Conservation (phyloP, 129 eudicot species). For the Pulicaria dysenterica region DNA sequence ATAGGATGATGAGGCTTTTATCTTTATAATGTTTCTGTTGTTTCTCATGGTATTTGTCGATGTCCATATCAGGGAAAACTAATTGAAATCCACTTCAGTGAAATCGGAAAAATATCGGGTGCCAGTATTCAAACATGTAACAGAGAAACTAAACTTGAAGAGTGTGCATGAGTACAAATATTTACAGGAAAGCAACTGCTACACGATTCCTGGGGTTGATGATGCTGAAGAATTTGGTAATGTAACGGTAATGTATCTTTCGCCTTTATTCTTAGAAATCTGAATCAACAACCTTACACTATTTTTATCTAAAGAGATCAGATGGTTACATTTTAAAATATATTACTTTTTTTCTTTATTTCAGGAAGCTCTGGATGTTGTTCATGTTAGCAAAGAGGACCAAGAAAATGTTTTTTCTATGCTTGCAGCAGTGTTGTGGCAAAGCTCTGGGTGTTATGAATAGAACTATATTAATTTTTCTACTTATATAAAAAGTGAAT, state of each 20-base stretch:
- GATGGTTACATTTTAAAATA: background rate
- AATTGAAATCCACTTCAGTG: conserved; percentile 90
- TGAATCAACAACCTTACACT: background rate
- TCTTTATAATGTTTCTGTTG: background rate
- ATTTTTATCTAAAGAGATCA: background rate
- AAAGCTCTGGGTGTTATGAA: no score
- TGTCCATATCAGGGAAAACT: conserved; percentile 69
- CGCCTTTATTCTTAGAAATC: background rate
- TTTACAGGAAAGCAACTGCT: conserved; percentile 79
- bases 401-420: conserved; percentile 82
- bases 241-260: conserved; percentile 55
- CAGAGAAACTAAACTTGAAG: conserved; percentile 81
- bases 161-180: conserved; percentile 63
- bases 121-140: conserved; percentile 95
- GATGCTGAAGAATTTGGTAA: conserved; percentile 79
- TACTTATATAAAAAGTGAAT: no score
- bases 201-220: conserved; percentile 67
- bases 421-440: no score
- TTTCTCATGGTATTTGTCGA: background rate
- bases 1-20: conserved; percentile 21
- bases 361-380: conserved; percentile 87
- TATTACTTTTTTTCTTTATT: conserved; percentile 21
- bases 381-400: conserved; percentile 83
- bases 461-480: no score
- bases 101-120: conserved; percentile 86